Percentiles rank a stretch among this genome's conserved stretches.
These are phyloP conservation scores for Neurospora sp. DNA, from an alignment of 495 filamentous ascomycete genomes.

Conservation along the genomic window DNA sequence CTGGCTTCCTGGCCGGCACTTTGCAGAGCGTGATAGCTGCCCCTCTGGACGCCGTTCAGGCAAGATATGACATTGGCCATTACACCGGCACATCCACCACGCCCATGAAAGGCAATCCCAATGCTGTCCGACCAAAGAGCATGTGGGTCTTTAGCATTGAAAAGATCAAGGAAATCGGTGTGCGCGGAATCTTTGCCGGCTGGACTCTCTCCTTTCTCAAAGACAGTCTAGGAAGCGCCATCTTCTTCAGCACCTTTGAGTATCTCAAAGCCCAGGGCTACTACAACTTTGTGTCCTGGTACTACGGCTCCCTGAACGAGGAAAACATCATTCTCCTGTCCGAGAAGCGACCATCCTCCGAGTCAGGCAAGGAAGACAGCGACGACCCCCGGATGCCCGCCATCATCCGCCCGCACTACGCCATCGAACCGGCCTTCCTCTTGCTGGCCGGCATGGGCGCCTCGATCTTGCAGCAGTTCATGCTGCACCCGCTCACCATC, in stretches of 20 bases:
- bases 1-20: slow-evolving; percentile 66
- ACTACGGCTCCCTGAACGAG: slow-evolving; percentile 53
- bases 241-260: slow-evolving; percentile 84
- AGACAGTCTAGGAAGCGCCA: slow-evolving; percentile 69
- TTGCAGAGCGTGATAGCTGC: slow-evolving; percentile 75
- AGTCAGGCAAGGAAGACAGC: background rate
- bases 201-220: slow-evolving; percentile 70
- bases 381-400: slow-evolving; percentile 24
- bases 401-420: slow-evolving; percentile 72
- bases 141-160: slow-evolving; percentile 73
- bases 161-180: slow-evolving; percentile 69
- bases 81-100: background rate
- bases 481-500: slow-evolving; percentile 68
- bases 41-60: slow-evolving; percentile 79
- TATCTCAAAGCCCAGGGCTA: slow-evolving; percentile 78
- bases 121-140: slow-evolving; percentile 46
- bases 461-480: slow-evolving; percentile 61
- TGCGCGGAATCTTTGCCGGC: slow-evolving; percentile 73
- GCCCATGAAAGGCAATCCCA: slow-evolving; percentile 15
- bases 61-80: slow-evolving; percentile 51
- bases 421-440: slow-evolving; percentile 73
- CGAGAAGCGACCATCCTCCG: slow-evolving; percentile 24
- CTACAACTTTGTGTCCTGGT: slow-evolving; percentile 67
- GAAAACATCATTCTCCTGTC: slow-evolving; percentile 32
- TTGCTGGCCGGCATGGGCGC: slow-evolving; percentile 68